Conservation (phyloP, 306 rosid genomes). For the Abrus precatorius region DNA sequence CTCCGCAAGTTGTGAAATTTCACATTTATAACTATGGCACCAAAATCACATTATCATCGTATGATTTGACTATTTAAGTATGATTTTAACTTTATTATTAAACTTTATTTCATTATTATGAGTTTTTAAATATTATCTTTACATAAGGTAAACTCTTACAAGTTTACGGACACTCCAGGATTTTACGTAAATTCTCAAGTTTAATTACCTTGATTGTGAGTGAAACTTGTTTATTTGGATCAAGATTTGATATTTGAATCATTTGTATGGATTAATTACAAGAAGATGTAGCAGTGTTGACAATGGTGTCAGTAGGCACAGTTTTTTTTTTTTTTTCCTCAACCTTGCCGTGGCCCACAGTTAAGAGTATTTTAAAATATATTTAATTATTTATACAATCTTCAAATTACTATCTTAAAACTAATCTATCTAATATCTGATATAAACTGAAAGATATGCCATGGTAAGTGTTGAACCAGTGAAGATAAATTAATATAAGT, state of each 20-base stretch:
- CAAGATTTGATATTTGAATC: conserved; percentile 2
- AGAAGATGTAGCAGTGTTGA: conserved; percentile 16
- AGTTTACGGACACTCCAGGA: no score
- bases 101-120: no score
- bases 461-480: not conserved
- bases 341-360: not conserved
- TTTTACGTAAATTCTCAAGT: no score
- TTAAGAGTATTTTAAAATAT: not conserved
- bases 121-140: no score
- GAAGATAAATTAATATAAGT: conserved; percentile 21
- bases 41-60: no score
- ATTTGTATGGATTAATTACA: conserved; percentile 27
- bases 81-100: no score
- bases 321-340: not conserved
- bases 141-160: no score
- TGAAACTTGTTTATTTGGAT: conserved; percentile 28
- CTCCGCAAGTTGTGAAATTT: no score
- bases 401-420: not conserved
- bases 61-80: no score
- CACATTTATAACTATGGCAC: no score
- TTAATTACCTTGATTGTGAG: not conserved
- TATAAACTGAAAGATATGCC: not conserved
- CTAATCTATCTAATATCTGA: not conserved
- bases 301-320: not conserved
- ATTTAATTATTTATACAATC: not conserved